Evolutionary conservation across 257 asterid species (phyloP), one percentile per base, ranked within the genome.

Genomic region (Handroanthus guayacan): DNA sequence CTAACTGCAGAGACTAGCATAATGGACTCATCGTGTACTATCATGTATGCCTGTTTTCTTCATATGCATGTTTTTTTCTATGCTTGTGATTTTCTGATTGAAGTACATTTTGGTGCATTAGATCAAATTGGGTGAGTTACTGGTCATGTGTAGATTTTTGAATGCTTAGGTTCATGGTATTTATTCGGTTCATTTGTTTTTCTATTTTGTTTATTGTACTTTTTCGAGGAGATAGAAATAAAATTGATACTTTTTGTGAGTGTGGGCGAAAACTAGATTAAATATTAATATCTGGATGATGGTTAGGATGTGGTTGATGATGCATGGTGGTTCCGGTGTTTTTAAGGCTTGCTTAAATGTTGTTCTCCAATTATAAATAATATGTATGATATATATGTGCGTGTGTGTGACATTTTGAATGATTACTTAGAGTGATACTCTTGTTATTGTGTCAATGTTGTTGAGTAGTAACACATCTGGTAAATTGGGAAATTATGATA

Each of bases 1-100:
- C 97, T 11, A 87, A 87, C 25, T 90, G 87, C 41, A 96, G 97
- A 70, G 93, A 92, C 31, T 95, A 92, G 73, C 97, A 90, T 63
- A 78, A 95, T 3, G 97, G 95, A 6, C 86, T 92, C 83, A 90
- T 92, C 77, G 81, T 91, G 51, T 92, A 92, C 90, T 82, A 90
- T 92, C 77, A 82, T 91, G 51, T 92, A 92, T 55, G 92, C 96
- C 0, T 90, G 96, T 81, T 87, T 87, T 92, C 81, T 82, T 92
- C 87, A 92, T 92, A 80, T 92, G 90, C 79, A 67, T 85, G 60
- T 84, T 90, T 18, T 90, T 92, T 69, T 90, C 97, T 9, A 78
- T 90, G 86, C 87, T 92, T 13, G 97, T 92, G 86, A 84, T 92
- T 64, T 90, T 88, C 78, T 89, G 62, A 20, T 66, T 0, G 34